Evolutionary conservation across 441 rosid species (phyloP).

Genomic region (Populus hybrid): DNA sequence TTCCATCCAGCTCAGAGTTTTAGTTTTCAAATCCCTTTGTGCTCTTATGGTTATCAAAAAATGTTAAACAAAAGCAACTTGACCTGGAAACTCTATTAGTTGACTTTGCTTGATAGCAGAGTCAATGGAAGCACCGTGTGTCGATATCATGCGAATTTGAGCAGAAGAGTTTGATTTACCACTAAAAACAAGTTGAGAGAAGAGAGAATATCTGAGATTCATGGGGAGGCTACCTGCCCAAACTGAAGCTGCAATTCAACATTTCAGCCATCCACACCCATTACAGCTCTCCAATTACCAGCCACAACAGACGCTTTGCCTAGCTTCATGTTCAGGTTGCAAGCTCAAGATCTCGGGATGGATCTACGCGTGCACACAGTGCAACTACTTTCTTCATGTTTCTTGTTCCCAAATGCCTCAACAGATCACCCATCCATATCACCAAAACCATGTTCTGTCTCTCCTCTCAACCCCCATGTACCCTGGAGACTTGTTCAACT

Average conservation of each 20-base stretch:
- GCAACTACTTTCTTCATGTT: constrained; percentile 33
- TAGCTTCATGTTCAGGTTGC: constrained; percentile 31
- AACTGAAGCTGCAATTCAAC: constrained; percentile 28
- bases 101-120: not conserved
- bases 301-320: constrained; percentile 18
- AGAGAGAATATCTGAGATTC: not conserved
- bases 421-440: constrained; percentile 38
- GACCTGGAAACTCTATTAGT: not conserved
- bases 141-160: not conserved
- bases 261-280: constrained; percentile 47
- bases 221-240: constrained; percentile 28
- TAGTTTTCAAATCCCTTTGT: not conserved
- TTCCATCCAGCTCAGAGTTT: not conserved
- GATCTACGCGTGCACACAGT: constrained; percentile 25
- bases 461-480: constrained; percentile 27
- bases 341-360: constrained; percentile 23
- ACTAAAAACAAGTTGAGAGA: not conserved
- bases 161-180: not conserved
- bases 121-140: not conserved
- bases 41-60: not conserved
- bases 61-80: not conserved
- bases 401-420: constrained; percentile 38
- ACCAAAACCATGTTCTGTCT: constrained; percentile 32
- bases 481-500: constrained; percentile 27
- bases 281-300: constrained; percentile 16